Evolutionary conservation across 2,329 filamentous ascomycete species (phyloP).

Genomic region (Fusarium aywerte): DNA sequence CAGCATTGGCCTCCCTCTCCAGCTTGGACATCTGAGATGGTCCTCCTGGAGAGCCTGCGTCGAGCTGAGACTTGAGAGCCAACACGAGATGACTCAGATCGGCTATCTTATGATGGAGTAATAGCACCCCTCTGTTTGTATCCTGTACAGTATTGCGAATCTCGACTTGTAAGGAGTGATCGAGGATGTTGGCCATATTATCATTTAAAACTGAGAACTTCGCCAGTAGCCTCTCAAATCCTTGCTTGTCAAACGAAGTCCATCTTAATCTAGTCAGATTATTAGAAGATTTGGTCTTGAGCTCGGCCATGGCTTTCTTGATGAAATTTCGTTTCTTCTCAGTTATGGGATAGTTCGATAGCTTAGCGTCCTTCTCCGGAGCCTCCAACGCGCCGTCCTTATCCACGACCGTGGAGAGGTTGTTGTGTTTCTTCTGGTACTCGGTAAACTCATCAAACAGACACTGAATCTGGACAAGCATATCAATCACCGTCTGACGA

Average conservation of each 20-base stretch:
- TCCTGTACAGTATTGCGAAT: conserved; percentile 61
- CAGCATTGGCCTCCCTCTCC: conserved; percentile 54
- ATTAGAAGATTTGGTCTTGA: conserved; percentile 53
- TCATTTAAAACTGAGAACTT: conserved; percentile 60
- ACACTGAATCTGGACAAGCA: conserved; percentile 59
- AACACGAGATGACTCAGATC: conserved; percentile 59
- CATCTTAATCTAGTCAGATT: conserved; percentile 54
- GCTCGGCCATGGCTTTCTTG: conserved; percentile 55
- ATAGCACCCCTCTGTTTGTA: conserved; percentile 59
- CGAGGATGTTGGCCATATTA: conserved; percentile 60
- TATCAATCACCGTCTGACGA: conserved; percentile 60
- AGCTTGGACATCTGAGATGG: conserved; percentile 49
- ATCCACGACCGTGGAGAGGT: conserved; percentile 51
- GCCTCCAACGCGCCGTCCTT: conserved; percentile 50
- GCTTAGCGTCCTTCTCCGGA: conserved; percentile 58
- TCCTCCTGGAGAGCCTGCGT: conserved; percentile 41
- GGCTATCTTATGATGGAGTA: conserved; percentile 59
- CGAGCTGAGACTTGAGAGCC: conserved; percentile 58
- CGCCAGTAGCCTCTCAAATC: conserved; percentile 57
- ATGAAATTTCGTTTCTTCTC: conserved; percentile 56
- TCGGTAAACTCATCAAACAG: conserved; percentile 60
- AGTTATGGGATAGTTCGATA: conserved; percentile 58
- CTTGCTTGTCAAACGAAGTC: conserved; percentile 59
- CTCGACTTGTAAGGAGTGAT: conserved; percentile 59
- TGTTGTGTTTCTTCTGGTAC: conserved; percentile 54